Base-by-base conservation (phyloP, 2,329 filamentous ascomycete species). In the Trichoderma pleuroti region DNA sequence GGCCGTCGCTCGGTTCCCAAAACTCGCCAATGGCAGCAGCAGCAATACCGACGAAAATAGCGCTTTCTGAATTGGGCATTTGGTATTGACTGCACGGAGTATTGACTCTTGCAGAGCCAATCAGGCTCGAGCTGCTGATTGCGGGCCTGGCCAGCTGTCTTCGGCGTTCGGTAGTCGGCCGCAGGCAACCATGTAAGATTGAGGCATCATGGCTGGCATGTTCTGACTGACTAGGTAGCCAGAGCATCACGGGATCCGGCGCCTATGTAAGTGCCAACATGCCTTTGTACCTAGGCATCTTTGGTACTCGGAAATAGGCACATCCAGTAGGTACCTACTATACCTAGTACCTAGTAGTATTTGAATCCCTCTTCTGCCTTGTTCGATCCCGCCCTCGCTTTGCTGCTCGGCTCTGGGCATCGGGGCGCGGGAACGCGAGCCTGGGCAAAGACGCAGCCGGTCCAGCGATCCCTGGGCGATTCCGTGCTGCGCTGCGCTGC, bases 131-230 rank as follows among this genome's bases (percentile, higher is more conserved):
- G 32, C 26, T 30, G 30, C 56, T 56, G 12, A 66, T 57, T 57
- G 54, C 32, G 63, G 34, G 62, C 39, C 49, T 14, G 21, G 39
- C 49, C 30, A 34, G 62, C 30, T 11, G 62, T 42, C 63, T 39
- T 66, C 63, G 52, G 49, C 63, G 26, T 39, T 66, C 63, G 63
- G 63, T 42, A 42, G 49, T 66, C 49, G 52, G 63, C 49, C 49
- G 63, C 32, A 42, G 56, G 42, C 42, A 49, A 21, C 42, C 42
- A 49, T 52, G 21, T 52, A 52, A 52, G 46, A 52, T n/a, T n/a
- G n/a, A n/a, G n/a, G n/a, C n/a, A n/a, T n/a, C n/a, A n/a, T n/a
- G n/a, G n/a, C n/a, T n/a, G n/a, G n/a, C n/a, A n/a, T n/a, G n/a
- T 10, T 21, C 21, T 24, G 46, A 14, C 46, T 11, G 46, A 24